Evolutionary conservation across 1,284 basidiomycete species (phyloP), one percentile per base, ranked within the genome.

Genomic region (Moesziomyces sp.): DNA sequence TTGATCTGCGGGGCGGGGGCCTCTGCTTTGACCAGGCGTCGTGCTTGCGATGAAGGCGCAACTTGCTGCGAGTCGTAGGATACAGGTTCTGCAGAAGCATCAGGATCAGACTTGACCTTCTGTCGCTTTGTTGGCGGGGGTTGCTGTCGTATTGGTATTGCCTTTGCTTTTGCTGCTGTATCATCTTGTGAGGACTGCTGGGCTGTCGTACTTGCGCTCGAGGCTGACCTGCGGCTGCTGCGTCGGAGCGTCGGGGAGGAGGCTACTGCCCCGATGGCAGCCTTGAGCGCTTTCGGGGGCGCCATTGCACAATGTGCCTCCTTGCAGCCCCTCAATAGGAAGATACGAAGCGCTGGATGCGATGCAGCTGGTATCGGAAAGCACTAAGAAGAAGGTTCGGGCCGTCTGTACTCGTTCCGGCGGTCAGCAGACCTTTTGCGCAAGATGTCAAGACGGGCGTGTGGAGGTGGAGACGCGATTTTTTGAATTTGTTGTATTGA

Each of bases 31-130:
- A 40, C 38, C 7, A 7, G 14, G 16, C 16, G 38, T 40, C 16
- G 14, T 40, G 38, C 38, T 40, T 16, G 18, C 38, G 16, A 40
- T 18, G 16, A 18, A 18, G 16, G 16, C 38, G 14, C 16, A 7
- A 14, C 38, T 18, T 7, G 38, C 5, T 1, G 38, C 16, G 38
- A 11, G 14, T 14, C 14, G 35, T 2, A 14, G 14, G 35, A 16
- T 16, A 14, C 16, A 18, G 16, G 35, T 2, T 38, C 35, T 14
- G 11, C 35, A 18, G 7, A 8, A 18, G 26, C 13, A 10, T 19
- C 18, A 5, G 19, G 19, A 18, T 70, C 61, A 1, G 30, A 6
- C n/a, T 60, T 54, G 40, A 63, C 42, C 7, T 6, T 38, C 8
- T 26, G 48, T 7, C 52, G 51, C 8, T 24, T 18, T 11, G 38